phyloP scores from a whole-genome alignment of 2,329 filamentous ascomycete genomes.

The Tympanopsis confertula region DNA sequence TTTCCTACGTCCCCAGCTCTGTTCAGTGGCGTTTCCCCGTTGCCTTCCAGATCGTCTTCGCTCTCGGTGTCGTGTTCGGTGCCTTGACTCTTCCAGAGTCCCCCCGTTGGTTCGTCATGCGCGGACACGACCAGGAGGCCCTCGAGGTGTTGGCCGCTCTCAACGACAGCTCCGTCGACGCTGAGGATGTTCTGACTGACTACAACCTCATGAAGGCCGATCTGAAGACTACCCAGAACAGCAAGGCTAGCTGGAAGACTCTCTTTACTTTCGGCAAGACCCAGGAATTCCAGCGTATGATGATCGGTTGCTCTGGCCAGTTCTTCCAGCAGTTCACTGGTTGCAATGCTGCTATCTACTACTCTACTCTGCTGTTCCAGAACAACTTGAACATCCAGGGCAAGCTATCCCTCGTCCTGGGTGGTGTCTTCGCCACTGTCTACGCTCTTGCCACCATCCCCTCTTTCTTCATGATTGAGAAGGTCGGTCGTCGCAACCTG shows the following conservation, averaged over 20 bases:
- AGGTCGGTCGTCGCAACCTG: conserved; percentile 35
- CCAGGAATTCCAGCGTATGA: conserved; percentile 29
- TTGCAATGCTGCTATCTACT: conserved; percentile 4
- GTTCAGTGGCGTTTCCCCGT: conserved; percentile 19
- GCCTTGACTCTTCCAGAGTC: conserved; percentile 5
- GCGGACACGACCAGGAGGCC: conserved; percentile 4
- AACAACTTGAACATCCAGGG: background rate
- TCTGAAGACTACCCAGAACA: conserved; percentile 1
- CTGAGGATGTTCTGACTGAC: conserved; percentile 3
- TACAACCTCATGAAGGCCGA: conserved; percentile 3
- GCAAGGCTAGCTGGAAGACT: conserved; percentile 16
- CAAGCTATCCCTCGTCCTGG: conserved; percentile 8
- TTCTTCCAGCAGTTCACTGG: conserved; percentile 6
- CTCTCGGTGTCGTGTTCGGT: conserved; percentile 1
- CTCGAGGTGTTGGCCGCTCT: conserved; percentile 3
- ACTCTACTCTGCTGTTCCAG: conserved; percentile 3
- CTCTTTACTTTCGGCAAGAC: conserved; percentile 27
- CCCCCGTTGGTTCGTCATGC: conserved; percentile 5
- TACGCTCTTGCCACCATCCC: background rate
- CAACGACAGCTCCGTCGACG: background rate
- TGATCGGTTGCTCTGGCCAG: conserved; percentile 29
- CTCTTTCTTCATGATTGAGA: conserved; percentile 4
- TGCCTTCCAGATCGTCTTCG: conserved; percentile 18
- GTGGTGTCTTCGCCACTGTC: conserved; percentile 22
- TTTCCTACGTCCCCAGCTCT: conserved; percentile 4